A percentile compares a stretch with the other conserved stretches of the same genome.
Evolutionary conservation across 2,329 filamentous ascomycete genomes (phyloP).

Genomic region (Alternaria longipes): DNA sequence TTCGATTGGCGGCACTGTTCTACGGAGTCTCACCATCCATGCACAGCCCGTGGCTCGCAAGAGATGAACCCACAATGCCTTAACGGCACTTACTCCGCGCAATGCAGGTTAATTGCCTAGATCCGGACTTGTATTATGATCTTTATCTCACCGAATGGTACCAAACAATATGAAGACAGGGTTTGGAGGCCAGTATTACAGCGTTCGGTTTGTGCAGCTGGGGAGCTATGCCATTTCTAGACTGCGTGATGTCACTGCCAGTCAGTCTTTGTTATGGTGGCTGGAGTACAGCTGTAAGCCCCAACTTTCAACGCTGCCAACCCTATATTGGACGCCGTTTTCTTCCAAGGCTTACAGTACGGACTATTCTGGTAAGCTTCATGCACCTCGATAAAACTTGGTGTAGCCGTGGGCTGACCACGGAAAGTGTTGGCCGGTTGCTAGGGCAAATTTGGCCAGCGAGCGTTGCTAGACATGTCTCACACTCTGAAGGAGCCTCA

Average conservation of each 20-base stretch:
- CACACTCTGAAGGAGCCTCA: slow-evolving; percentile 24
- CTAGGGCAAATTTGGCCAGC: slow-evolving; percentile 27
- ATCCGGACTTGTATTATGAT: not conserved
- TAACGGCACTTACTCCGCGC: not conserved
- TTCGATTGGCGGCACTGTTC: not conserved
- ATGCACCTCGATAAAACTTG: slow-evolving; percentile 23
- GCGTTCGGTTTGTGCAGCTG: not conserved
- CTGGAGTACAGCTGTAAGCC: slow-evolving; percentile 14
- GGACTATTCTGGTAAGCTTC: slow-evolving; percentile 25
- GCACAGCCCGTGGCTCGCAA: not conserved
- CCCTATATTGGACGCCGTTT: slow-evolving; percentile 13
- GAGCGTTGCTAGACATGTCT: slow-evolving; percentile 20
- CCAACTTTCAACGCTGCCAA: slow-evolving; percentile 4
- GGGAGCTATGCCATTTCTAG: not conserved
- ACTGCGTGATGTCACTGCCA: slow-evolving; percentile 1
- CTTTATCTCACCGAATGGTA: not conserved
- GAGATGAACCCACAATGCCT: not conserved
- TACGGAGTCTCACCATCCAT: not conserved
- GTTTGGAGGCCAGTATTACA: not conserved
- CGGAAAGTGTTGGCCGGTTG: slow-evolving; percentile 20
- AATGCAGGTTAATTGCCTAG: not conserved
- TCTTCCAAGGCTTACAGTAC: slow-evolving; percentile 25
- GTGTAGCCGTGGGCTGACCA: slow-evolving; percentile 18
- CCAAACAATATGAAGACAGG: not conserved
- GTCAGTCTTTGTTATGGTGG: slow-evolving; percentile 9